Evolutionary conservation across 2,329 filamentous ascomycete genomes (phyloP), one percentile per base, ranked within the genome.

Genomic region (Penicillium sp.): DNA sequence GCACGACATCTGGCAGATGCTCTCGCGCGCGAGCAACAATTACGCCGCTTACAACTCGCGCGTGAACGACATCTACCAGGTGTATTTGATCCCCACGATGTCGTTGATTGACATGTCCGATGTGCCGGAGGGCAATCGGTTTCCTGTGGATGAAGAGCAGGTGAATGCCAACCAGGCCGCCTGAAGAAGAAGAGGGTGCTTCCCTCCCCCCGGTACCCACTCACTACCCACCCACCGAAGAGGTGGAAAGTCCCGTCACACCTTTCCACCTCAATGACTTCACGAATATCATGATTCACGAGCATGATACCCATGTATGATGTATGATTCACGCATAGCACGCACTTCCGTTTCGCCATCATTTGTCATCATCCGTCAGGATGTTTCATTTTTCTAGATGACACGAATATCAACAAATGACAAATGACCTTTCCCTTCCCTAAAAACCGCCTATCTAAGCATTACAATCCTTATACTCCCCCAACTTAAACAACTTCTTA

Each of bases 401-500:
- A 31, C 31, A 31, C 9, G 31, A 31, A 31, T 31, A 31, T 31
- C 7, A 31, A 31, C 2, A 2, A 10, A 31, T 31, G 10, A 31
- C 31, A 3, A 31, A 31, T 31, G 31, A 31, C 2, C 10, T 31
- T 31, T 24, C 5, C 18, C 19, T 19, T 24, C 10, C 10, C 13
- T 13, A 11, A 24, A n/a, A 18, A 24, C 46, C 43, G 13, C 10
- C 35, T 31, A 31, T 16, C 27, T 41, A 71, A 53, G 71, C 69
- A 35, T 60, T 62, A 35, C 65, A 69, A 67, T 75, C 73, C 64
- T 73, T 72, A 55, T 73, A 75, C 31, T 58, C 36, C 35, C 67
- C 69, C 54, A 76, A 53, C 60, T 77, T 67, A 37, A 81, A 79
- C 56, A 81, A 52, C 54, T 63, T 73, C 73, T 78, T 80, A 44